phyloP scores from a whole-genome alignment of 306 rosid species.

The Prinsepia uniflora region DNA sequence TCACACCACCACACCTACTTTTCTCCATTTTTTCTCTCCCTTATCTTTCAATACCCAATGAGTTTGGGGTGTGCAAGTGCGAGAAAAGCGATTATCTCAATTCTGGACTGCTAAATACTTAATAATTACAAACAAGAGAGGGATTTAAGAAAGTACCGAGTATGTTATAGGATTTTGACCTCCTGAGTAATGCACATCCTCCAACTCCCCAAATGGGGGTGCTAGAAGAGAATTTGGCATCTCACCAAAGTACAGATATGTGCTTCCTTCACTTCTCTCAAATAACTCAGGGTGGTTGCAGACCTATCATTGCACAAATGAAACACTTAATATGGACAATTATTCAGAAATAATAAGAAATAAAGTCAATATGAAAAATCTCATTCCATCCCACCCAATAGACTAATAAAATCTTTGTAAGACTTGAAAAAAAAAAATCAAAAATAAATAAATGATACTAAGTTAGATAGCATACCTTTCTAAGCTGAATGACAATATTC shows the following conservation, averaged over 20 bases:
- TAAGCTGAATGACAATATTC: constrained; percentile 95
- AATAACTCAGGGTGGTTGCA: constrained; percentile 99
- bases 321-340: constrained; percentile 22
- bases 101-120: neutral
- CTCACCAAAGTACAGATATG: constrained; percentile 72
- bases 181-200: constrained; percentile 86
- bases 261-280: constrained; percentile 94
- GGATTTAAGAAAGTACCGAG: constrained; percentile 47
- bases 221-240: constrained; percentile 82
- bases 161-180: constrained; percentile 77
- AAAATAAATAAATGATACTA: constrained; percentile 9
- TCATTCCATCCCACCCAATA: constrained; percentile 13
- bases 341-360: neutral
- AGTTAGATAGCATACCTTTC: constrained; percentile 58
- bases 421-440: neutral
- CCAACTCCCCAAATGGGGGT: constrained; percentile 94
- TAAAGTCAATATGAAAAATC: constrained; percentile 13
- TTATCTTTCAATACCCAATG: neutral
- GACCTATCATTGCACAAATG: constrained; percentile 53
- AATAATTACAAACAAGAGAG: neutral
- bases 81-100: neutral
- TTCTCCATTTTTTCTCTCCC: neutral
- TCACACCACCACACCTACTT: neutral
- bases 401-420: constrained; percentile 2
- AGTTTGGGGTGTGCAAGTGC: neutral